Base-by-base conservation (phyloP, 441 rosid species). In the Adansonia grandidieri region DNA sequence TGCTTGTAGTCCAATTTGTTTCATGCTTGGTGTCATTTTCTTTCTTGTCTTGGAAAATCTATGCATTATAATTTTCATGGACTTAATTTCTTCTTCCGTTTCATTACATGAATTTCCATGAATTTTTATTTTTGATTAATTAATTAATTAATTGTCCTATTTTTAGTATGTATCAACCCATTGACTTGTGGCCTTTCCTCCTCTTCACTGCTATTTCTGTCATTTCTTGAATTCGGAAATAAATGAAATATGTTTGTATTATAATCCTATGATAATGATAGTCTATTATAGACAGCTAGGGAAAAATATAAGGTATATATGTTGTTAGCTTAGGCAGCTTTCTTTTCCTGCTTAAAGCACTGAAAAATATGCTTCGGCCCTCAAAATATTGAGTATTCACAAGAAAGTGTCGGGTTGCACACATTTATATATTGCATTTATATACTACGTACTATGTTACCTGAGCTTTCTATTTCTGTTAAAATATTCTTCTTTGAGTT, bases 181-280 rank as follows among this genome's bases (percentile, higher is more conserved):
- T 71, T 15, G 61, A 51, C 44, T 71, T 51, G n/a, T 2, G 11
- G 11, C 2, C 19, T 48, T 71, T 71, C 74, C 51, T 71, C 62
- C 50, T 66, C 22, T 17, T 19, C 32, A 67, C 51, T 44, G 8
- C 9, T 42, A 17, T 44, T 44, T 67, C 53, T 67, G 51, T 67
- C 51, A 67, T 42, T 14, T 65, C 47, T 64, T 4, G 22, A 42
- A 17, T 42, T 66, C 10, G 32, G 51, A 62, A 62, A 63, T 32
- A 13, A 58, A 28, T 4, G 5, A 7, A 24, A 63, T 32, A 32
- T 32, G 10, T 63, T 32, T 32, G 68, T 28, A 63, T 63, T 11
- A 3, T 63, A 32, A 32, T 37, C 45, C 45, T 14, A 6, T 32
- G 47, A 67, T 37, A 44, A 67, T 67, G 28, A 67, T 44, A 19